Base-by-base conservation (phyloP, 352 stramenopile species). In the Pythium rhizo-oryzae region DNA sequence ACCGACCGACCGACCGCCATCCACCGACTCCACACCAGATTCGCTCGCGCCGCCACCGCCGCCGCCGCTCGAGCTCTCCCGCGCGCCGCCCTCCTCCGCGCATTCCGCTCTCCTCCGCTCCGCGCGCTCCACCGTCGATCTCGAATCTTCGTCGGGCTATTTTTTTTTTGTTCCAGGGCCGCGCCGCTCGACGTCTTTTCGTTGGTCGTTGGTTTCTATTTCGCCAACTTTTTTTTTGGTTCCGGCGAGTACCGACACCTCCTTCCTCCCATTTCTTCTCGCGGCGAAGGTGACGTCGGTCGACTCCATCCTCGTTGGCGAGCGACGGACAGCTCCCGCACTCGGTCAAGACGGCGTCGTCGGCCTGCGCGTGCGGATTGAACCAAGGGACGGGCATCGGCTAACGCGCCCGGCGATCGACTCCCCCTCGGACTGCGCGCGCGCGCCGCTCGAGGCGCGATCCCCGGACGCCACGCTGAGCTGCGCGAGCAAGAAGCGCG, bases 371-470 rank as follows among this genome's bases (percentile, higher is more conserved):
- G 69, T 77, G 69, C 52, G 81, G 37, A 51, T 62, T 57, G 65
- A 71, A 72, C 67, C 72, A 80, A 80, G 75, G 73, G 67, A 81
- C 74, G 33, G 81, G 79, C 66, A 73, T 87, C 41, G 81, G 77
- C 61, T 89, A 80, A 81, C 43, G 63, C 25, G 46, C 24, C 61
- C 24, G 12, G 63, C 12, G 4, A n/a, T 37, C 53, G 50, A 57
- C 19, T 54, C 24, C n/a, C 47, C 47, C 12, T 6, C 50, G 1
- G n/a, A 49, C 35, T 37, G 51, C 49, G 35, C n/a, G 39, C 37
- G 56, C 50, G 56, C 35, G 50, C 61, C 24, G 24, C 8, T 47
- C 30, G 59, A 54, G 33, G 25, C 59, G 18, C 41, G 41, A 23
- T 50, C 35, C 18, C 59, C 28, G 18, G 18, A 56, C 30, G 68